Base-by-base conservation (phyloP, 2,329 filamentous ascomycete species). In the Blastomyces percursus region DNA sequence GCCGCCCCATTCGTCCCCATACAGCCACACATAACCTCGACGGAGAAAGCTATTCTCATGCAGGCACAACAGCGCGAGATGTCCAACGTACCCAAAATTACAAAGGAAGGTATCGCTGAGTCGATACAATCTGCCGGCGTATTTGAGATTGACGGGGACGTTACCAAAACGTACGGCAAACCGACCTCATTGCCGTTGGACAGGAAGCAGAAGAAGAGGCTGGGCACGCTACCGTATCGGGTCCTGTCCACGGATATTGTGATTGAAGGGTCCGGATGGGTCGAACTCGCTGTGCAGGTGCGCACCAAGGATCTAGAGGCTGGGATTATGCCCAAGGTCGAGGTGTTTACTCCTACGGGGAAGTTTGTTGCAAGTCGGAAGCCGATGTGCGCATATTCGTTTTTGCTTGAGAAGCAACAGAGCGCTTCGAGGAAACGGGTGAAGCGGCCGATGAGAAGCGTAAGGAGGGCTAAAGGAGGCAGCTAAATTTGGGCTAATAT, bases 201-300 rank as follows among this genome's bases (percentile, higher is more conserved):
- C 24, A 38, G 35, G 54, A 44, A 90, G 88, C 3, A 78, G 81
- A 40, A 83, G 88, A 84, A 1, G 82, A 82, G 54, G 85, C 82
- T 48, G 78, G 87, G 55, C 27, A 63, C 68, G 6, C 78, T 97
- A 4, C 90, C 91, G 0, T 99, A 92, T 74, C 83, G 84, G 16
- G 85, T 97, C 1, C 81, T 94, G 64, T 85, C 88, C 9, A 83
- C 87, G 0, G 95, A 99, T 71, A 85, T 99, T 30, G 78, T 99
- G 16, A 86, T 99, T 59, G 93, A 97, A 73, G 91, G 94, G 1
- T 87, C 91, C 32, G 94, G 94, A 8, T 99, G 95, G 89, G 82
- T 99, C 2, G 94, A 99, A 75, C 75, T 99, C 50, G 86, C 86
- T 0, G 87, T 87, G 2, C 93, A 99, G 75, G 84, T 95, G 11